These are phyloP conservation scores for Pseudogymnoascus sp. DNA, from an alignment of 2,329 filamentous ascomycete genomes.

Conservation along the genomic window DNA sequence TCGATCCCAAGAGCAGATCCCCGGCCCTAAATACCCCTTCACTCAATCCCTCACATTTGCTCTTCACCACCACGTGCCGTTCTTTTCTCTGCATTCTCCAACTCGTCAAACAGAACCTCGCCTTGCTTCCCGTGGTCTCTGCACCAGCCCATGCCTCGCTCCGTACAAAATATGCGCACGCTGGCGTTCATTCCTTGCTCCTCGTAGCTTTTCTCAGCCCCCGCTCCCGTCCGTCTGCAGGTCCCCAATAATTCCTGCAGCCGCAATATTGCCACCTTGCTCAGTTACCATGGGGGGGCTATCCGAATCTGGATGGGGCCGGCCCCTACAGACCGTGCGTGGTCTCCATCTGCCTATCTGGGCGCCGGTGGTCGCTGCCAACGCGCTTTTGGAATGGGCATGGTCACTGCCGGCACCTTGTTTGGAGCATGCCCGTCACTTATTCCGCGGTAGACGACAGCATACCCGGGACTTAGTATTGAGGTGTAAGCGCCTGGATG, in stretches of 20 bases:
- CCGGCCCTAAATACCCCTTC: conserved; percentile 1
- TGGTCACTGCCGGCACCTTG: background rate
- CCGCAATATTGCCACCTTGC: background rate
- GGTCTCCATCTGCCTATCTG: background rate
- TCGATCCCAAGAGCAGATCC: background rate
- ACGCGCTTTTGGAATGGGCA: background rate
- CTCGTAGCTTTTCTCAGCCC: background rate
- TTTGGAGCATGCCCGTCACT: background rate
- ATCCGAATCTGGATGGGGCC: background rate
- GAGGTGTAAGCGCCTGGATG: background rate
- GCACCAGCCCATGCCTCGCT: background rate
- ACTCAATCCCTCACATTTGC: background rate
- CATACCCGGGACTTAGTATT: background rate
- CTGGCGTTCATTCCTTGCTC: background rate
- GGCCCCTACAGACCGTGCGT: background rate
- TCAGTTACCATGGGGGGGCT: background rate
- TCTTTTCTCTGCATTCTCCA: background rate
- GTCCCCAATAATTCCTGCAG: conserved; percentile 2
- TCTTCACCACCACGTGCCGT: background rate
- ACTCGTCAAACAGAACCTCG: background rate
- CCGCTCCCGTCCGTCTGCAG: background rate
- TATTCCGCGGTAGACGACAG: background rate
- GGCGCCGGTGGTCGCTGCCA: background rate
- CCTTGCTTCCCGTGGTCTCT: background rate
- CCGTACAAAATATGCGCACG: background rate